These are phyloP conservation scores for Glaciozyma martinii DNA, from an alignment of 768 basidiomycete genomes.

Conservation along the genomic window DNA sequence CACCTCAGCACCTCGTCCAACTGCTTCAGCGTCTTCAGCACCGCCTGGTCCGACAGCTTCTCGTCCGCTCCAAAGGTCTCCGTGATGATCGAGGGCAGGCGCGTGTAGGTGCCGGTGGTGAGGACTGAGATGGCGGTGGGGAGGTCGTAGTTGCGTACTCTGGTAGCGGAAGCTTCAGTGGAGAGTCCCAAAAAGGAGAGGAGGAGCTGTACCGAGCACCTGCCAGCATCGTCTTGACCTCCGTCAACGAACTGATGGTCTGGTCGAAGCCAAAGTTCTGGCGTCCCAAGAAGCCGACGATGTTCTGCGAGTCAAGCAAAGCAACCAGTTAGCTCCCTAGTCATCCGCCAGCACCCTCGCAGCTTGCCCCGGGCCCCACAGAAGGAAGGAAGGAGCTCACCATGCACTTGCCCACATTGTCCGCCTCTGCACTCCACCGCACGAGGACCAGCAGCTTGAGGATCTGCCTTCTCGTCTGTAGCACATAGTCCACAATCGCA, in stretches of 20 bases:
- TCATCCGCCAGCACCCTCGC: slow-evolving; percentile 34
- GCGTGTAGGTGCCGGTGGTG: slow-evolving; percentile 71
- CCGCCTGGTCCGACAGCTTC: slow-evolving; percentile 46
- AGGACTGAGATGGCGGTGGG: slow-evolving; percentile 84
- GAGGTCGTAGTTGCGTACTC: slow-evolving; percentile 86
- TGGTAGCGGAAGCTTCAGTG: slow-evolving; percentile 35
- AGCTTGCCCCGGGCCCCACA: not conserved
- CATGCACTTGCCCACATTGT: slow-evolving; percentile 26
- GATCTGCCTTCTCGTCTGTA: slow-evolving; percentile 80
- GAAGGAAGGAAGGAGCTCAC: slow-evolving; percentile 11
- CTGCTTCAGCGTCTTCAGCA: slow-evolving; percentile 56
- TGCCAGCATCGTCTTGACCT: slow-evolving; percentile 61
- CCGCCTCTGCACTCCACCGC: slow-evolving; percentile 68
- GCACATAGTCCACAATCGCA: slow-evolving; percentile 75
- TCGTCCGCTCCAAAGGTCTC: slow-evolving; percentile 12
- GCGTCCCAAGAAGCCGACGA: slow-evolving; percentile 73
- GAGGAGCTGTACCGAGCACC: slow-evolving; percentile 54
- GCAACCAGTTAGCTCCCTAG: not conserved
- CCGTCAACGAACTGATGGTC: slow-evolving; percentile 54
- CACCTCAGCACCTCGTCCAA: slow-evolving; percentile 72
- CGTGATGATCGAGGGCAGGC: slow-evolving; percentile 55
- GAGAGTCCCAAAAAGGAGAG: not conserved
- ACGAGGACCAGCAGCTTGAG: slow-evolving; percentile 77
- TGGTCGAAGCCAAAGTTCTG: slow-evolving; percentile 77
- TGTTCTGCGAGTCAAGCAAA: slow-evolving; percentile 50